A percentile compares a stretch with the other conserved stretches of the same genome.
These are phyloP conservation scores for Arctostaphylos glauca DNA, from an alignment of 148 eudicot genomes.

Conservation along the genomic window DNA sequence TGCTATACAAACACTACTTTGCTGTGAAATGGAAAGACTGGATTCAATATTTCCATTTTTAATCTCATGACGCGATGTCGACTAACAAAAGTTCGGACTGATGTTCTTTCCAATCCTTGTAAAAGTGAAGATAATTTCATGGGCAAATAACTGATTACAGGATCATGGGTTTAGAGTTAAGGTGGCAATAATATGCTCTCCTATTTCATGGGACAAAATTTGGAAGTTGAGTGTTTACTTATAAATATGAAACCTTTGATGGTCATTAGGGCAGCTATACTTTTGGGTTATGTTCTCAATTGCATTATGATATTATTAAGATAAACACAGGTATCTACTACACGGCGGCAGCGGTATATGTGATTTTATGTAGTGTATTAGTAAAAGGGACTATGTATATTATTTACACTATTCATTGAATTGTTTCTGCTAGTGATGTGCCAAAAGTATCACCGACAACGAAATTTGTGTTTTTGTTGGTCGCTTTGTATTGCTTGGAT, in stretches of 20 bases:
- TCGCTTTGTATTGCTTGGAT: neutral
- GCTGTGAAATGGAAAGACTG: neutral
- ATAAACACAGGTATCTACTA: neutral
- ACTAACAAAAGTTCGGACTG: neutral
- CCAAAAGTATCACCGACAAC: neutral
- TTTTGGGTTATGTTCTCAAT: neutral
- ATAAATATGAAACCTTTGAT: constrained; percentile 1
- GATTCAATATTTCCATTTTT: neutral
- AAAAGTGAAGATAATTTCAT: neutral
- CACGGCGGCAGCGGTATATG: neutral
- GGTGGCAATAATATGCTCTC: neutral
- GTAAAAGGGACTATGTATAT: neutral
- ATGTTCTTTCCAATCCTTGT: neutral
- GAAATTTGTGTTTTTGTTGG: neutral
- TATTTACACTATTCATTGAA: neutral
- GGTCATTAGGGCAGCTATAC: neutral
- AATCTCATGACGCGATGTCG: neutral
- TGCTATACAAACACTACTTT: neutral
- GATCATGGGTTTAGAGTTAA: neutral
- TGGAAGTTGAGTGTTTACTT: neutral
- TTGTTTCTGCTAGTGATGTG: neutral
- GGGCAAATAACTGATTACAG: neutral
- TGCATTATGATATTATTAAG: neutral
- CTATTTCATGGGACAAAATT: neutral
- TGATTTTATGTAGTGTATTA: neutral